phyloP scores from a whole-genome alignment of 495 filamentous ascomycete genomes.

The Talaromyces proteolyticus region DNA sequence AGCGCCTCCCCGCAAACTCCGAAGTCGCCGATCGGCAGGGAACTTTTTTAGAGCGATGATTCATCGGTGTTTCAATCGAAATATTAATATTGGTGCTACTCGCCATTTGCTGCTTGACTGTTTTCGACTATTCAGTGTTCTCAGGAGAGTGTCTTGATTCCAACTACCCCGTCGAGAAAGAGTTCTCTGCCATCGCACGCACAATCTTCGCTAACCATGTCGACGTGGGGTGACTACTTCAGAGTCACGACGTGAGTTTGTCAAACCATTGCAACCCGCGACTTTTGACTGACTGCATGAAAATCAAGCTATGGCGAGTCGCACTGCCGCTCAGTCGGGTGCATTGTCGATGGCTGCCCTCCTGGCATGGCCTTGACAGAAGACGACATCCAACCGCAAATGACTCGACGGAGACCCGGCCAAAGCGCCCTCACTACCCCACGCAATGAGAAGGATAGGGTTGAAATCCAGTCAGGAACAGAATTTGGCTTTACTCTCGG shows the following conservation, averaged over 20 bases:
- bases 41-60: background rate
- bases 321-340: conserved; percentile 85
- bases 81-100: background rate
- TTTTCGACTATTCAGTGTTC: no score
- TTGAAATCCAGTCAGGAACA: conserved; percentile 90
- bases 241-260: conserved; percentile 73
- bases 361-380: conserved; percentile 87
- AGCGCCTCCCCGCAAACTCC: background rate
- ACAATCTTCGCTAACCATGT: conserved; percentile 50
- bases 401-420: conserved; percentile 85
- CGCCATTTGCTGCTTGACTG: no score
- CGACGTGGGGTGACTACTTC: conserved; percentile 85
- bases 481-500: conserved; percentile 91
- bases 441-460: conserved; percentile 85
- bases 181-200: no score
- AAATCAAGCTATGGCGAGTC: conserved; percentile 74
- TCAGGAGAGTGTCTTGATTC: no score
- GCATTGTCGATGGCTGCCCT: conserved; percentile 83
- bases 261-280: background rate
- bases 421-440: conserved; percentile 90
- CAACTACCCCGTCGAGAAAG: no score
- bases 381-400: conserved; percentile 88
- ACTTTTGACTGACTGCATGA: background rate
- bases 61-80: no score
- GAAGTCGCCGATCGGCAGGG: conserved; percentile 2